Evolutionary conservation across 257 asterid species (phyloP), one percentile per base, ranked within the genome.

Genomic region (Solanum pinnatisectum): DNA sequence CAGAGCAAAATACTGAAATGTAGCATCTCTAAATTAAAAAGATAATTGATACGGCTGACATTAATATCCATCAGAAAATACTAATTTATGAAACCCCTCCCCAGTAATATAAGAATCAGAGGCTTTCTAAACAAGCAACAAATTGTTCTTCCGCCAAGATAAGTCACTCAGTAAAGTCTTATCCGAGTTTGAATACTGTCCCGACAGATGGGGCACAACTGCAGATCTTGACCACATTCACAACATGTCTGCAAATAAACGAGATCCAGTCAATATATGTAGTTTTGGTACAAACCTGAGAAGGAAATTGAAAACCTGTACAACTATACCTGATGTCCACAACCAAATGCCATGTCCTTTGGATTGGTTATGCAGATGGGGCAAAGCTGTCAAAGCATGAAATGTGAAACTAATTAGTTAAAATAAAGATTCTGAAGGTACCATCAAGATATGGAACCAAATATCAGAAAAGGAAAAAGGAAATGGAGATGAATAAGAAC

Each of bases 271-370:
- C 88, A 85, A 36, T 36, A 72, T 33, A 36, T 33, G 20, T 59
- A n/a, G 36, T 44, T 49, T 52, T 44, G 32, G 23, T 71, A 86
- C 71, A 18, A 25, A 59, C 35, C 30, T 2, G 22, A 60, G 81
- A 78, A 25, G 60, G 81, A 32, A 85, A 83, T 27, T 32, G 81
- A 83, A n/a, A 81, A 76, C 30, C 63, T 25, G 87, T 23, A 22
- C 84, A 40, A 65, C 25, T 67, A 86, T 87, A 96, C 99, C 99
- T 95, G 99, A 90, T 96, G 99, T 88, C 99, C 99, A 49, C 99
- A 96, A 87, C 97, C 98, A 86, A 96, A 96, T n/a, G 99, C 99
- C 98, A 96, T 93, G 91, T 96, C 89, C 92, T 94, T 96, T 8
- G 95, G 93, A 73, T 91, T 93, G 10, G 91, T 91, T 63, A 96